Conservation (phyloP, 768 basidiomycete genomes). For the Crepidotus variabilis region DNA sequence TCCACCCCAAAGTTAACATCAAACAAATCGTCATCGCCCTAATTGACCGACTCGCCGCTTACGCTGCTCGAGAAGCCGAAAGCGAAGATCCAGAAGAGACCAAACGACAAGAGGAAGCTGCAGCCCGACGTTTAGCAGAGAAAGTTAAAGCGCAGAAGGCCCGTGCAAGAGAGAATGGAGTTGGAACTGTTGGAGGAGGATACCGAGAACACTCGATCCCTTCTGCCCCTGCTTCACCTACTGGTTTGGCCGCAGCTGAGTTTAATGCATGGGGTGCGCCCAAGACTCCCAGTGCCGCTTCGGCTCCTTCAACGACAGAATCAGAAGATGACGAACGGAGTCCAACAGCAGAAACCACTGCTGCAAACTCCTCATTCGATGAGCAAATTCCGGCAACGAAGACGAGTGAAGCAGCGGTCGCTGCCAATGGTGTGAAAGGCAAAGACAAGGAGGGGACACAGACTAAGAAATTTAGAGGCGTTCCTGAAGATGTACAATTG, state of each 20-base stretch:
- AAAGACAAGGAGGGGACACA: slow-evolving; percentile 56
- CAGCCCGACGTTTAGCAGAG: slow-evolving; percentile 83
- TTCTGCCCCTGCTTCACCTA: slow-evolving; percentile 23
- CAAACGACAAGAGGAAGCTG: slow-evolving; percentile 89
- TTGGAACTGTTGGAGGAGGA: slow-evolving; percentile 15
- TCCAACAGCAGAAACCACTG: slow-evolving; percentile 19
- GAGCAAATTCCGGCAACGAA: slow-evolving; percentile 8
- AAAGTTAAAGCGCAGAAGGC: slow-evolving; percentile 75
- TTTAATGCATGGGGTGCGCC: slow-evolving; percentile 41
- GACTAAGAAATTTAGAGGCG: slow-evolving; percentile 86
- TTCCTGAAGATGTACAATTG: slow-evolving; percentile 90
- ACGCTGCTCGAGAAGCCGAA: slow-evolving; percentile 96
- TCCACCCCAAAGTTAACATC: slow-evolving; percentile 98
- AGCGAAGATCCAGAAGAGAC: slow-evolving; percentile 94
- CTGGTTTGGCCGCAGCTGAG: slow-evolving; percentile 32
- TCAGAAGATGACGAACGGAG: slow-evolving; percentile 30
- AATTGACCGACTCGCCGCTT: slow-evolving; percentile 93
- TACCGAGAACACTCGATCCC: neutral
- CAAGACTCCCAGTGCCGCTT: slow-evolving; percentile 21
- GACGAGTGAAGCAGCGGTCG: neutral
- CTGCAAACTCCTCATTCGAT: slow-evolving; percentile 17
- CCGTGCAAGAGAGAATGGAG: slow-evolving; percentile 52
- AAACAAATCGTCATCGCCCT: slow-evolving; percentile 97
- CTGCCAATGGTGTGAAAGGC: slow-evolving; percentile 37
- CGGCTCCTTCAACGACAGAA: slow-evolving; percentile 26